Conservation (phyloP, 139 green algal genomes). For the Coelastrella sp. region DNA sequence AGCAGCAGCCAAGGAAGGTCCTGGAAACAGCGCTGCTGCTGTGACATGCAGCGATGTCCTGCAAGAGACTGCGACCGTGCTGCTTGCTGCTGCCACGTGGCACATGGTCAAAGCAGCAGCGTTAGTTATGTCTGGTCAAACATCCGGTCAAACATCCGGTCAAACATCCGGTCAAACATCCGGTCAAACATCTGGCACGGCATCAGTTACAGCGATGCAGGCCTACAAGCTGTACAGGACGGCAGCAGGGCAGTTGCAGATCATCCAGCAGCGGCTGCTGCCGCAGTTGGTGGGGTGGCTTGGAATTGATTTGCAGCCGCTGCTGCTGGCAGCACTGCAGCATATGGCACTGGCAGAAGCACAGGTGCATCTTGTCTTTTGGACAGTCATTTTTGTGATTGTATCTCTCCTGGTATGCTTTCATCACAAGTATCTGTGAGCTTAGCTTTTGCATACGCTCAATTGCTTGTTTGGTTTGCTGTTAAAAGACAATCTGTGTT, state of each 20-base stretch:
- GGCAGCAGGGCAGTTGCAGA: slow-evolving; percentile 12
- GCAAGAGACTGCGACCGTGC: not conserved
- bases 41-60: not conserved
- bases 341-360: slow-evolving; percentile 18
- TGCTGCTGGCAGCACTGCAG: slow-evolving; percentile 10
- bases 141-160: not conserved
- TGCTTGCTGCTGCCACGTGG: slow-evolving; percentile 32
- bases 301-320: slow-evolving; percentile 6
- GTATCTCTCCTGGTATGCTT: no score
- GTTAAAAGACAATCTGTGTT: no score
- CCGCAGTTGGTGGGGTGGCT: slow-evolving; percentile 33
- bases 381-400: no score
- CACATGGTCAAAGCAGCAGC: slow-evolving; percentile 25
- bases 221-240: slow-evolving; percentile 33
- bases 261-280: slow-evolving; percentile 24
- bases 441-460: no score
- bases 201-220: slow-evolving; percentile 4
- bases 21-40: not conserved
- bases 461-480: no score
- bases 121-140: not conserved
- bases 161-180: not conserved
- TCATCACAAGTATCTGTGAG: no score
- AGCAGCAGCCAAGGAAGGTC: not conserved
- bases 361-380: not conserved
- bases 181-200: not conserved